These are phyloP conservation scores for Myriosclerotinia scirpicola DNA, from an alignment of 2,329 filamentous ascomycete species.

Conservation along the genomic window DNA sequence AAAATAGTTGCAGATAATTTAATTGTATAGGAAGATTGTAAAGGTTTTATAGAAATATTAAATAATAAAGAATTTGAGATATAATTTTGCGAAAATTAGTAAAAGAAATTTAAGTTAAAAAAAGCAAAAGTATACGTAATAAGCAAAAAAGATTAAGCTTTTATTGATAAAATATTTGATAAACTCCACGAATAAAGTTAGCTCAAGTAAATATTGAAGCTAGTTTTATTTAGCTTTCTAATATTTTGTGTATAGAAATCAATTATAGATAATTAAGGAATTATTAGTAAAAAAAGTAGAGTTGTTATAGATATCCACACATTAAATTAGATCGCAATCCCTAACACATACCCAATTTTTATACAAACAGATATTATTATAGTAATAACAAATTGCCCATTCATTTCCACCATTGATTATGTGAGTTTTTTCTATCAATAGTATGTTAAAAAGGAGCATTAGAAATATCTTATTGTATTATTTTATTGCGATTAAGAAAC, in stretches of 20 bases:
- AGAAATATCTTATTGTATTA: too few species aligned
- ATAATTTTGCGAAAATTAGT: neutral
- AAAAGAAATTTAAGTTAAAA: neutral
- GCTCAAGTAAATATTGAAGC: neutral
- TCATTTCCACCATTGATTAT: neutral
- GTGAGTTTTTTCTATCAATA: too few species aligned
- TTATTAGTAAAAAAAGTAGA: neutral
- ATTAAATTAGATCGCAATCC: neutral
- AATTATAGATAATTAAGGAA: neutral
- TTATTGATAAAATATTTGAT: neutral
- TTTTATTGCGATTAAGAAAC: too few species aligned
- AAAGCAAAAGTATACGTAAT: neutral
- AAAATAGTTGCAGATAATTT: neutral
- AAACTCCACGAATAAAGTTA: neutral
- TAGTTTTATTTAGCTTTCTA: neutral
- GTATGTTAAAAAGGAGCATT: too few species aligned
- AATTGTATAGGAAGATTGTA: neutral
- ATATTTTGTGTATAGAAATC: neutral
- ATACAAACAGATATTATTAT: neutral
- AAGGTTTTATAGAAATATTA: neutral
- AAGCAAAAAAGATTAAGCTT: neutral
- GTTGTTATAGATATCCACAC: neutral
- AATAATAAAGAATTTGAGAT: neutral
- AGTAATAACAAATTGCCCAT: neutral
- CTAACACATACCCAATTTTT: neutral